These are phyloP conservation scores for Schizophyllum amplum DNA, from an alignment of 1,284 basidiomycete species.

Conservation along the genomic window DNA sequence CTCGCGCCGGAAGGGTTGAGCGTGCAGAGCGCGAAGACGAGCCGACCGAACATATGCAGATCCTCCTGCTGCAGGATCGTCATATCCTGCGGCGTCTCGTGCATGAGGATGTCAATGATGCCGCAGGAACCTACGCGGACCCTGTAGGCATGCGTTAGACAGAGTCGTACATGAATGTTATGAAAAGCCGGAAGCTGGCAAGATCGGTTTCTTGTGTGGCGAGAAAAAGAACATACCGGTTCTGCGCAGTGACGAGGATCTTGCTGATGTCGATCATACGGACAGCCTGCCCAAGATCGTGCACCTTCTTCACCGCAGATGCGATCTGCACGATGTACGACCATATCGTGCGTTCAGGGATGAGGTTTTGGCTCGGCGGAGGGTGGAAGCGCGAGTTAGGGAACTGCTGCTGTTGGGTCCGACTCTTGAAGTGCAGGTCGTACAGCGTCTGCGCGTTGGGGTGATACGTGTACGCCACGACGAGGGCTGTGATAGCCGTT, in stretches of 20 bases:
- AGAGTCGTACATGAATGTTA: background rate
- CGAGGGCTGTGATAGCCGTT: conserved; percentile 53
- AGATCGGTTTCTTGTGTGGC: no score
- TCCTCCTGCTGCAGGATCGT: conserved; percentile 79
- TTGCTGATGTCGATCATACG: conserved; percentile 84
- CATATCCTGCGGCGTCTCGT: conserved; percentile 62
- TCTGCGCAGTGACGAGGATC: conserved; percentile 84
- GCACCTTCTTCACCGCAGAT: conserved; percentile 80
- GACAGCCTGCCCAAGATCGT: conserved; percentile 77
- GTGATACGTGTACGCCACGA: conserved; percentile 91
- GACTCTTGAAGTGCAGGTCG: conserved; percentile 53
- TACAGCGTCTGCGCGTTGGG: conserved; percentile 80
- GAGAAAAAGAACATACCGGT: conserved; percentile 47
- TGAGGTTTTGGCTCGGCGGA: conserved; percentile 18
- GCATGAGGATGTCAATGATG: conserved; percentile 76
- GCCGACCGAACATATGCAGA: conserved; percentile 76
- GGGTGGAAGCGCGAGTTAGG: conserved; percentile 35
- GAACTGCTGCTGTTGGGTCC: conserved; percentile 29
- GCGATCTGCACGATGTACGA: conserved; percentile 90
- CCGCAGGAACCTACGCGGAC: conserved; percentile 79
- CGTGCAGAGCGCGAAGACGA: conserved; percentile 80
- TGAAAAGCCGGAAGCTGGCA: background rate
- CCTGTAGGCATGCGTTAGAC: conserved; percentile 26
- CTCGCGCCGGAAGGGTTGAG: conserved; percentile 51
- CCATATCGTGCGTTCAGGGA: conserved; percentile 88